A percentile compares a stretch with the other conserved stretches of the same genome.
Conservation (phyloP, 257 asterid genomes). For the Solanum virginianum region DNA sequence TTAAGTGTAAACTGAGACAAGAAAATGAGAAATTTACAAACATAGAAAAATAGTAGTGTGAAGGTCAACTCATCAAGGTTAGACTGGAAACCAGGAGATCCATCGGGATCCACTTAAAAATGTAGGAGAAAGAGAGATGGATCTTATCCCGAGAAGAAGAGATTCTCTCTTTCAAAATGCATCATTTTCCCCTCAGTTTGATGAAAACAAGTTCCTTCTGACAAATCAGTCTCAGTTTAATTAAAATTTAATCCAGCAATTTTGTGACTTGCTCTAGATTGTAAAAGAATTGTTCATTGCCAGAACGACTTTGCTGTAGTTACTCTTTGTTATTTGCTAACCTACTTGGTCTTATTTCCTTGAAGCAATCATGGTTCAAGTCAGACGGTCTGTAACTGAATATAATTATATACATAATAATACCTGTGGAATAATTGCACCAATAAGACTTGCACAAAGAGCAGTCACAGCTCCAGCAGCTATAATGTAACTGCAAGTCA, state of each 20-base stretch:
- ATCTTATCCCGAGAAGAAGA: not conserved
- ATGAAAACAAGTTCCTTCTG: not conserved
- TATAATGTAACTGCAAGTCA: constrained; percentile 17
- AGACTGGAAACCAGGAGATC: not conserved
- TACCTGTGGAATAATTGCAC: constrained; percentile 33
- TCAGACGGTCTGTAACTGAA: not conserved
- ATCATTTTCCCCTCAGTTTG: not conserved
- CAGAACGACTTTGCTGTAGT: not conserved
- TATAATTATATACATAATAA: not conserved
- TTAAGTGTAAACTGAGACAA: not conserved
- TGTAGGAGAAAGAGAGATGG: not conserved
- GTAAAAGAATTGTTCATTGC: not conserved
- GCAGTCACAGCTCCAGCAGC: constrained; percentile 29
- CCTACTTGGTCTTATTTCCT: not conserved
- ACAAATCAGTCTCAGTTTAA: not conserved
- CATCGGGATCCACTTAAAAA: not conserved
- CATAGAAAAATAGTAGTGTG: not conserved
- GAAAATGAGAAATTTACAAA: not conserved
- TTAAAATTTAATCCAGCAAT: not conserved
- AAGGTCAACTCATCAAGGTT: not conserved
- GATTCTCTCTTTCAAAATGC: not conserved
- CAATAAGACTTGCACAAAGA: constrained; percentile 30
- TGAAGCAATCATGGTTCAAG: not conserved
- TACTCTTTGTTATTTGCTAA: not conserved
- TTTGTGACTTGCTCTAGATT: not conserved